Conservation (phyloP, 192 early-diverging fungal genomes). For the Lobosporangium transversale region DNA sequence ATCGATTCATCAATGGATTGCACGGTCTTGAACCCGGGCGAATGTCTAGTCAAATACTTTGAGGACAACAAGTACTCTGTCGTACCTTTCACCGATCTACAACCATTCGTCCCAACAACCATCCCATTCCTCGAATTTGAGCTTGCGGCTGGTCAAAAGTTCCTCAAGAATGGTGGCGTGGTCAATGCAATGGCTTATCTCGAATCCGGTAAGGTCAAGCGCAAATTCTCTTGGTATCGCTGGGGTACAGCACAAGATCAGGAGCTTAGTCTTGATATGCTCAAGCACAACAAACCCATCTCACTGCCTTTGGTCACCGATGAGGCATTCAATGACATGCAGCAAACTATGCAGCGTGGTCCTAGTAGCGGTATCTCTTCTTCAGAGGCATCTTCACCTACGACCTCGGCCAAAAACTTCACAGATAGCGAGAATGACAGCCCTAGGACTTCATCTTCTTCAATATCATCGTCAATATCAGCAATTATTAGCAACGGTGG, state of each 20-base stretch:
- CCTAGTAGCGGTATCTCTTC: not conserved
- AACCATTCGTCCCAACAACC: slow-evolving; percentile 45
- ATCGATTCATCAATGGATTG: slow-evolving; percentile 51
- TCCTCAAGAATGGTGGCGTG: slow-evolving; percentile 50
- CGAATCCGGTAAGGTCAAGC: slow-evolving; percentile 44
- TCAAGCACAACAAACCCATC: slow-evolving; percentile 36
- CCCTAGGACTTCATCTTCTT: not conserved
- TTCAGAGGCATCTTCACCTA: slow-evolving; percentile 19
- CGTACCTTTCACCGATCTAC: slow-evolving; percentile 39
- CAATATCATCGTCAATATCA: not conserved
- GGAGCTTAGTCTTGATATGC: slow-evolving; percentile 32
- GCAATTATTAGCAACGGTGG: not conserved
- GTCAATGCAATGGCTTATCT: slow-evolving; percentile 42
- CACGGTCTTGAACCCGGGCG: slow-evolving; percentile 33
- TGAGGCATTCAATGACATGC: slow-evolving; percentile 8
- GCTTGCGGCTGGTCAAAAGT: slow-evolving; percentile 38
- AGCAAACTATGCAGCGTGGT: not conserved
- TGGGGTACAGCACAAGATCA: slow-evolving; percentile 38
- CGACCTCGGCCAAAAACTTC: slow-evolving; percentile 19
- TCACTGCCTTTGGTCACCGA: slow-evolving; percentile 39
- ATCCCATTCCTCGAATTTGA: slow-evolving; percentile 49
- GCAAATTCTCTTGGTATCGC: slow-evolving; percentile 51
- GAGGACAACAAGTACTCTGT: slow-evolving; percentile 53
- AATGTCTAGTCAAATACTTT: slow-evolving; percentile 53
- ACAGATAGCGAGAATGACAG: slow-evolving; percentile 23